These are phyloP conservation scores for Venturia asperata DNA, from an alignment of 2,329 filamentous ascomycete genomes.

Conservation along the genomic window DNA sequence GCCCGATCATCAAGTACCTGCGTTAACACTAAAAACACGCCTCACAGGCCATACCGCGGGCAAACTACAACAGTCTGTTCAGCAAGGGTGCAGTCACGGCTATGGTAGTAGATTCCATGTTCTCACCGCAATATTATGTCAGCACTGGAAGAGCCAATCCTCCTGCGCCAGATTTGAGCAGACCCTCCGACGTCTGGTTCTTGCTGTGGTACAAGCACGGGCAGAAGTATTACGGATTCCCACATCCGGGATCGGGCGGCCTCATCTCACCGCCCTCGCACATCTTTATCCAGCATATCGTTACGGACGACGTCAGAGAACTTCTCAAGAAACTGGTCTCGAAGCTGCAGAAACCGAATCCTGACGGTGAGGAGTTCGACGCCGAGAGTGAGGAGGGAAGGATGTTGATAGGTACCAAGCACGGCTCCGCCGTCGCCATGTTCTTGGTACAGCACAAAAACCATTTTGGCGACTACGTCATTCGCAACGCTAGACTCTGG, in stretches of 20 bases:
- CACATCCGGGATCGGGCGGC: background rate
- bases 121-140: background rate
- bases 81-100: background rate
- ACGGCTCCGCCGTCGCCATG: background rate
- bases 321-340: background rate
- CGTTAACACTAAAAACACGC: background rate
- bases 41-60: background rate
- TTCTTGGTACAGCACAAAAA: slow-evolving; percentile 9
- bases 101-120: background rate
- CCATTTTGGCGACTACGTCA: background rate
- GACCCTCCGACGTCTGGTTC: background rate
- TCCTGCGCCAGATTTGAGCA: background rate
- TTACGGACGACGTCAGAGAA: background rate
- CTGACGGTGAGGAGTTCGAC: background rate
- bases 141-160: background rate
- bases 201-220: background rate
- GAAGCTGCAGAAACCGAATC: background rate
- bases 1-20: background rate
- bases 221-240: background rate
- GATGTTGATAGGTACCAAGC: slow-evolving; percentile 7
- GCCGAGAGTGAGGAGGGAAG: background rate
- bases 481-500: background rate
- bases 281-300: background rate
- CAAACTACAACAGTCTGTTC: background rate
- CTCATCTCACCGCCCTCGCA: background rate